These are phyloP conservation scores for Fusarium sp. DNA, from an alignment of 2,329 filamentous ascomycete genomes.

Conservation along the genomic window DNA sequence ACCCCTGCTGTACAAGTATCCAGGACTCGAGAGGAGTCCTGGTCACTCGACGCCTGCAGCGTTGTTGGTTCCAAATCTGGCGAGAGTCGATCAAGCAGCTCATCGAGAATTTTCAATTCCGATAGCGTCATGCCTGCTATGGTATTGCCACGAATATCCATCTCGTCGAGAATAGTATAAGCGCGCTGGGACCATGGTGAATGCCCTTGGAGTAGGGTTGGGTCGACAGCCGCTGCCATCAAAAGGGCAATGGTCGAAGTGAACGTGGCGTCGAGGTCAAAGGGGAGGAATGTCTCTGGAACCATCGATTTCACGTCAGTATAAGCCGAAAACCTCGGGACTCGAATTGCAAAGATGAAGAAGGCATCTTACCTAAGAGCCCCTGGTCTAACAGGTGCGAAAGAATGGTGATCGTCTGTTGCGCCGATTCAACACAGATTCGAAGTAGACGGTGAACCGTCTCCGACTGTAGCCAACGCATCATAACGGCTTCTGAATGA, in stretches of 20 bases:
- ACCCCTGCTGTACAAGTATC: too few species aligned
- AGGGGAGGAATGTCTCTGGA: constrained; percentile 29
- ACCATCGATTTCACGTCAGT: not conserved
- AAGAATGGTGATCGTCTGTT: constrained; percentile 32
- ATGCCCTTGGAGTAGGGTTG: constrained; percentile 38
- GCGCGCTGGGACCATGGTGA: constrained; percentile 57
- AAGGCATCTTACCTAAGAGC: constrained; percentile 12
- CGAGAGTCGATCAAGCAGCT: not conserved
- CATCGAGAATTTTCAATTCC: constrained; percentile 31
- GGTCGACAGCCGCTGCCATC: constrained; percentile 57
- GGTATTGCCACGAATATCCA: constrained; percentile 60
- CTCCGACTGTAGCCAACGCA: constrained; percentile 42
- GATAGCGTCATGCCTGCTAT: constrained; percentile 58
- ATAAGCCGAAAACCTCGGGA: too few species aligned
- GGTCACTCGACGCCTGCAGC: too few species aligned
- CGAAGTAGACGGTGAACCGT: constrained; percentile 28
- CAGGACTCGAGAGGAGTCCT: too few species aligned
- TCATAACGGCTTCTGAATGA: constrained; percentile 33
- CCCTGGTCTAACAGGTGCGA: constrained; percentile 37
- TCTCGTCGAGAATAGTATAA: constrained; percentile 62
- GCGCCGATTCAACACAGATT: constrained; percentile 30
- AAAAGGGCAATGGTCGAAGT: constrained; percentile 57
- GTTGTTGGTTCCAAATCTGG: too few species aligned
- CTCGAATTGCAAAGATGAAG: too few species aligned
- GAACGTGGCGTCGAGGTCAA: constrained; percentile 34